These are phyloP conservation scores for Lactarius tabidus DNA, from an alignment of 768 basidiomycete genomes.

Conservation along the genomic window DNA sequence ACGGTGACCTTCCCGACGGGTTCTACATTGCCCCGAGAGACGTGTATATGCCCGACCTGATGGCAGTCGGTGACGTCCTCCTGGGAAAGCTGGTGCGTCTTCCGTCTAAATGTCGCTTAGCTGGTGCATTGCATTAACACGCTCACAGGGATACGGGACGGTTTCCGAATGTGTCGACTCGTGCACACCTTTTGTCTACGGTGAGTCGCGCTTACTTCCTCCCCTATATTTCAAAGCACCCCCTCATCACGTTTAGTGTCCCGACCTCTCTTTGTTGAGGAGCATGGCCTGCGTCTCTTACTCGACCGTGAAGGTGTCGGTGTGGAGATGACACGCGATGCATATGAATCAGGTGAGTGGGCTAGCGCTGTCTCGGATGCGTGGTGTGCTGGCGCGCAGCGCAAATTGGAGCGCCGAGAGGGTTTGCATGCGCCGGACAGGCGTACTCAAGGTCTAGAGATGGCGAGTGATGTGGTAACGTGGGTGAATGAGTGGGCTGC, in stretches of 20 bases:
- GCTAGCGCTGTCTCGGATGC: constrained; percentile 55
- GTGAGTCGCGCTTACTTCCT: constrained; percentile 35
- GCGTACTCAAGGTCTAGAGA: constrained; percentile 40
- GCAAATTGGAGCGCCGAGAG: constrained; percentile 48
- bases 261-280: constrained; percentile 76
- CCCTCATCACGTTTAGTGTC: constrained; percentile 45
- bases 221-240: neutral
- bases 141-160: constrained; percentile 70
- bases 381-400: constrained; percentile 44
- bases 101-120: neutral
- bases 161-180: constrained; percentile 76
- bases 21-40: constrained; percentile 75
- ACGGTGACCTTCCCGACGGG: constrained; percentile 50
- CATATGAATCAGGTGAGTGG: constrained; percentile 75
- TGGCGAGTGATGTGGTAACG: constrained; percentile 46
- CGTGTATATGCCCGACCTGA: constrained; percentile 81
- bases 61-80: constrained; percentile 66
- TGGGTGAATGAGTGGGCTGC: constrained; percentile 43
- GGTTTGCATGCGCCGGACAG: constrained; percentile 40
- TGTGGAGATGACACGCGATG: constrained; percentile 57
- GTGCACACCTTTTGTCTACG: constrained; percentile 74
- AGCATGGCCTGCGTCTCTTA: constrained; percentile 66
- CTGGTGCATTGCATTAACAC: constrained; percentile 7
- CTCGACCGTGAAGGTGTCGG: constrained; percentile 64
- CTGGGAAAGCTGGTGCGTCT: constrained; percentile 70